A percentile compares a stretch with the other conserved stretches of the same genome.
Conservation (phyloP, 208 protist genomes). For the Borovskyia barvae region DNA sequence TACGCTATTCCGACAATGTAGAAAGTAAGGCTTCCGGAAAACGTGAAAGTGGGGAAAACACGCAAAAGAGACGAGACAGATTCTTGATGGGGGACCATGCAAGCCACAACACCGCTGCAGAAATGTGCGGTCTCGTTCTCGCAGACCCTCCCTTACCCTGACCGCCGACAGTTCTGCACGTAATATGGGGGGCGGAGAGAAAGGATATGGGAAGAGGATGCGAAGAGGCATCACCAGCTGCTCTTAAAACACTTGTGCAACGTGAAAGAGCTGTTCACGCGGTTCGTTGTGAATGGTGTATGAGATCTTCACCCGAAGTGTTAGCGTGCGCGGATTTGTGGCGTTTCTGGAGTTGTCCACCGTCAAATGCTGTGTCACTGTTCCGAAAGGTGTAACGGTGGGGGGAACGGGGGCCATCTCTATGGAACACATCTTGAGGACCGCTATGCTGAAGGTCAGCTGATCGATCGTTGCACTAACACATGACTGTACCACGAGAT, state of each 20-base stretch:
- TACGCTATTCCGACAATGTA: too few species aligned
- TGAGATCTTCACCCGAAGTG: constrained; percentile 66
- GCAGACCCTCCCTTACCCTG: too few species aligned
- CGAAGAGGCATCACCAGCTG: too few species aligned
- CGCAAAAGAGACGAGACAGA: too few species aligned
- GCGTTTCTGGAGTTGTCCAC: constrained; percentile 53
- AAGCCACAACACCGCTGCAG: too few species aligned
- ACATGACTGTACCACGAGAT: constrained; percentile 44
- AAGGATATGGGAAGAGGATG: too few species aligned
- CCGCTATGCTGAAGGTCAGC: constrained; percentile 70
- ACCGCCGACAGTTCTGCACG: too few species aligned
- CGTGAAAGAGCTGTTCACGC: constrained; percentile 67
- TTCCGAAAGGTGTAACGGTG: constrained; percentile 34
- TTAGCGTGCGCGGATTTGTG: constrained; percentile 46
- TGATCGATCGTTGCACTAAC: constrained; percentile 32
- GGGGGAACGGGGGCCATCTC: constrained; percentile 47
- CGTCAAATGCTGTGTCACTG: constrained; percentile 40
- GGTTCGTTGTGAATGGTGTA: constrained; percentile 45
- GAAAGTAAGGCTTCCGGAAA: too few species aligned
- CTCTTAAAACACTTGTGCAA: constrained; percentile 22
- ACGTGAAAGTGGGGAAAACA: too few species aligned
- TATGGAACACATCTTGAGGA: constrained; percentile 56
- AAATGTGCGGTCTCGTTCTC: too few species aligned
- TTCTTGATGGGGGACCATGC: too few species aligned
- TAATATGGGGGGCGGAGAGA: too few species aligned